Evolutionary conservation across 106 monocot species (phyloP).

Genomic region (Acanthochlamys bracteata): DNA sequence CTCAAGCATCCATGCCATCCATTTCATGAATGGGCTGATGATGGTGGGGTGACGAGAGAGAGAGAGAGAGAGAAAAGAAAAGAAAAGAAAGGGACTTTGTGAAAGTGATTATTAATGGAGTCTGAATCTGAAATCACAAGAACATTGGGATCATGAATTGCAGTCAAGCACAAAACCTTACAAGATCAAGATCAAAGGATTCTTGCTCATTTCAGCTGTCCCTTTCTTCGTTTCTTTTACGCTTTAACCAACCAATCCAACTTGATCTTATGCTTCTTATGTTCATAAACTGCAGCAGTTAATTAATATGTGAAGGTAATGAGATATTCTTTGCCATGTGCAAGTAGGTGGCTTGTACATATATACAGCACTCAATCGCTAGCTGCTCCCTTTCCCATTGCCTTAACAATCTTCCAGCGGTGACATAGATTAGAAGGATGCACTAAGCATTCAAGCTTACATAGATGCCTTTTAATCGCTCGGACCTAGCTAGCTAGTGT

Average conservation of each 20-base stretch:
- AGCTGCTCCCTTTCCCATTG: slow-evolving; percentile 1
- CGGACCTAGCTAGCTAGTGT: not conserved
- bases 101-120: slow-evolving; percentile 17
- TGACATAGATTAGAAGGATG: slow-evolving; percentile 3
- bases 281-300: too few relatives aligned
- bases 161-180: slow-evolving; percentile 3
- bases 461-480: slow-evolving; percentile 7
- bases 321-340: not conserved
- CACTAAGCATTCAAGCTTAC: not conserved
- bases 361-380: not conserved
- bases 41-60: slow-evolving; percentile 6
- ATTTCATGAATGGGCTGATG: slow-evolving; percentile 11
- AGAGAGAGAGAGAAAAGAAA: slow-evolving; percentile 9
- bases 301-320: not conserved
- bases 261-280: too few relatives aligned
- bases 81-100: slow-evolving; percentile 5
- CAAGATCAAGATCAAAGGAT: not conserved
- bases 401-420: not conserved
- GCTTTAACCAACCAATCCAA: too few relatives aligned
- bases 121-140: not conserved
- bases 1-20: slow-evolving; percentile 10
- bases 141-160: slow-evolving; percentile 1
- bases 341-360: not conserved
- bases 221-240: too few relatives aligned
- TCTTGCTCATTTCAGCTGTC: too few relatives aligned